Evolutionary conservation across 176 grass and related monocot genomes (phyloP).

Genomic region (Musa acuminata): DNA sequence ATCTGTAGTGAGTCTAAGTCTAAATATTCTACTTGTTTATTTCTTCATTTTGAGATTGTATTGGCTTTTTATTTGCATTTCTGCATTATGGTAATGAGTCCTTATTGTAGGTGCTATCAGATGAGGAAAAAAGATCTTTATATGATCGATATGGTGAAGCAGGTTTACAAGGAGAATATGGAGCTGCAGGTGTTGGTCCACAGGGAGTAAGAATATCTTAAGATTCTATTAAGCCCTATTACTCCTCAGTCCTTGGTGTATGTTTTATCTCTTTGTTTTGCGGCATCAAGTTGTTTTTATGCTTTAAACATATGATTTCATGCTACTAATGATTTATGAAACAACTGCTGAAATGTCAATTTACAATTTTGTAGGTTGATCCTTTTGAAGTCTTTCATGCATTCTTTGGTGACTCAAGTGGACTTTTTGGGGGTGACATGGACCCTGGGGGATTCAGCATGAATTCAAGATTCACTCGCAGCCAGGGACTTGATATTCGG

Average conservation of each 20-base stretch:
- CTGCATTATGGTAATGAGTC: conserved; percentile 1
- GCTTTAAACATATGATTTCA: not conserved
- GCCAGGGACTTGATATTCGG: conserved; percentile 58
- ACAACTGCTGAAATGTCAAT: not conserved
- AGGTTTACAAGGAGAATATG: conserved; percentile 35
- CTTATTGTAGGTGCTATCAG: conserved; percentile 61
- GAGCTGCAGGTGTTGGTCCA: conserved; percentile 31
- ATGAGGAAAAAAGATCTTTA: conserved; percentile 74
- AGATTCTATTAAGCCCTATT: conserved; percentile 7
- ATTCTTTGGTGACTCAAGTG: conserved; percentile 57
- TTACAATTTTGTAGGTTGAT: conserved; percentile 51
- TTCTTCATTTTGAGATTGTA: not conserved
- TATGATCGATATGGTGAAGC: conserved; percentile 75
- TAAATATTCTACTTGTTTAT: conserved; percentile 7
- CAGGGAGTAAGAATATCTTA: conserved; percentile 40
- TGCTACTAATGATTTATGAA: not conserved
- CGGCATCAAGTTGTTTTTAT: not conserved
- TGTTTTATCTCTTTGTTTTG: not conserved
- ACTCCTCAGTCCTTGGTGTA: conserved; percentile 9
- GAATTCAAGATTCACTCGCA: conserved; percentile 36
- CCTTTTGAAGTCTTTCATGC: conserved; percentile 80
- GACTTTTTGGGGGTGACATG: conserved; percentile 48
- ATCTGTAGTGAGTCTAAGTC: not conserved
- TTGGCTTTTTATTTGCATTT: conserved; percentile 2
- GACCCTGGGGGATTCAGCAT: conserved; percentile 35